These are phyloP conservation scores for Rhipidocladum racemiflorum DNA, from an alignment of 176 grass and related monocot species.

Conservation along the genomic window DNA sequence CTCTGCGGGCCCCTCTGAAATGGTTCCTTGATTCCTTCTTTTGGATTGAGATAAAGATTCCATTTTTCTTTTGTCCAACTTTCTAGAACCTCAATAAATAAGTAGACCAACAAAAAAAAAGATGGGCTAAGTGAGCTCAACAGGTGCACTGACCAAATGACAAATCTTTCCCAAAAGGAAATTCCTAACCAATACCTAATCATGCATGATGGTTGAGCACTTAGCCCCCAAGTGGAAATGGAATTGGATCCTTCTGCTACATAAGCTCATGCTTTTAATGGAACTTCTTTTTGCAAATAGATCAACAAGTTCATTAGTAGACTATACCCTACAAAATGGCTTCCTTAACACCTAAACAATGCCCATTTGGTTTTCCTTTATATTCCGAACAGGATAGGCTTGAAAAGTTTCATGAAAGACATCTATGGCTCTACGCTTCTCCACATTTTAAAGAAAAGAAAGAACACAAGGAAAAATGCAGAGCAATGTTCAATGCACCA, in stretches of 20 bases:
- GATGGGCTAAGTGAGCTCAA: background rate
- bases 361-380: background rate
- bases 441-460: background rate
- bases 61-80: background rate
- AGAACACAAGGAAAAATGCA: background rate
- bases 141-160: background rate
- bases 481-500: background rate
- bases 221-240: conserved; percentile 28
- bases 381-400: background rate
- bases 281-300: conserved; percentile 7
- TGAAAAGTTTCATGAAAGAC: background rate
- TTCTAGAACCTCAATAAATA: conserved; percentile 19
- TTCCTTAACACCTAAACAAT: conserved; percentile 35
- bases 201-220: conserved; percentile 23
- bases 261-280: conserved; percentile 26
- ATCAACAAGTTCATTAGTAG: background rate
- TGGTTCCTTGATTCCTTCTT: conserved; percentile 57
- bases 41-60: conserved; percentile 49
- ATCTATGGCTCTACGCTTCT: background rate
- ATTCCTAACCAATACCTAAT: background rate
- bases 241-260: conserved; percentile 46
- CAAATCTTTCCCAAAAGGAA: conserved; percentile 20
- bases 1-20: background rate
- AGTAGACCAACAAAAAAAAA: background rate
- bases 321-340: conserved; percentile 15